phyloP scores from a whole-genome alignment of 1,139 yeast genomes.

The Scheffersomyces stambukii region DNA sequence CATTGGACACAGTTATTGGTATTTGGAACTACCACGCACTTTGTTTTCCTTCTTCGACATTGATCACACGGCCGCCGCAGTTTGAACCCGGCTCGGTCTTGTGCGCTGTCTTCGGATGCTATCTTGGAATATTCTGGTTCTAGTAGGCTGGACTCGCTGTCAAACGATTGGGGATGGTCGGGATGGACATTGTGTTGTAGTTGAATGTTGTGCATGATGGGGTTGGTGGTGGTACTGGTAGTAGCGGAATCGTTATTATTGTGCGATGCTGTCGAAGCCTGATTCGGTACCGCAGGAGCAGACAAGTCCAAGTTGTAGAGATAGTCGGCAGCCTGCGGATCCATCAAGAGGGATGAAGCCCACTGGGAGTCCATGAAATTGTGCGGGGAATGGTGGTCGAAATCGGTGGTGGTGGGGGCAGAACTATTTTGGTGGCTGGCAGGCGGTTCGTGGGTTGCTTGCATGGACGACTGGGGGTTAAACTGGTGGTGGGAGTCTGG shows the following conservation, averaged over 20 bases:
- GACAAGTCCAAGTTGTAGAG: slow-evolving; percentile 30
- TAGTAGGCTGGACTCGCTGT: slow-evolving; percentile 8
- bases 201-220: slow-evolving; percentile 32
- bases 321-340: slow-evolving; percentile 29
- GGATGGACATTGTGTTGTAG: slow-evolving; percentile 25
- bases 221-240: slow-evolving; percentile 13
- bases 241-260: slow-evolving; percentile 1
- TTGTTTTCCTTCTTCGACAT: slow-evolving; percentile 61
- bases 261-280: too few species aligned
- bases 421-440: too few species aligned
- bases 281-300: too few species aligned
- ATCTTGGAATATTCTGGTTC: too few species aligned
- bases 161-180: too few species aligned
- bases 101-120: too few species aligned
- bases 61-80: slow-evolving; percentile 61
- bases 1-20: slow-evolving; percentile 62
- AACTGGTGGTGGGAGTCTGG: too few species aligned
- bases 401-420: too few species aligned
- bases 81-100: too few species aligned
- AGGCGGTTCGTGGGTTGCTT: too few species aligned
- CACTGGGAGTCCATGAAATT: slow-evolving; percentile 44
- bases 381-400: slow-evolving; percentile 1
- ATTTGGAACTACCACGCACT: slow-evolving; percentile 60
- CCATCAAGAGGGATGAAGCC: slow-evolving; percentile 37
- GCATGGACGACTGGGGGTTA: too few species aligned